Conservation (phyloP, 768 basidiomycete species). For the Leccinum fibrillosum region DNA sequence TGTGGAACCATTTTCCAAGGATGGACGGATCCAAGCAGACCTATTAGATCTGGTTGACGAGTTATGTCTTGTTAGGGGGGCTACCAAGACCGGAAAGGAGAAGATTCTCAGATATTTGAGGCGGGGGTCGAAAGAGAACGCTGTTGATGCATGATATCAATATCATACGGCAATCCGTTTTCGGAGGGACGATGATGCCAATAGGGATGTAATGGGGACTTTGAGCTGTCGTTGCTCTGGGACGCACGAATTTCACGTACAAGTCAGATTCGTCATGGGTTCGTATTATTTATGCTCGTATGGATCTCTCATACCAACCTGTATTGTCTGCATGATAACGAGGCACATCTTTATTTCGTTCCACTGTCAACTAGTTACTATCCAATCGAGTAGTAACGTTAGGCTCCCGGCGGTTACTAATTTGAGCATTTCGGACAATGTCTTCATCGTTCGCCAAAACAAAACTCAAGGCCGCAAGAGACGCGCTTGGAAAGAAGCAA, state of each 20-base stretch:
- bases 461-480: conserved; percentile 78
- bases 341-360: no score
- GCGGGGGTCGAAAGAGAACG: conserved; percentile 11
- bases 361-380: no score
- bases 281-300: conserved; percentile 1
- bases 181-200: background rate
- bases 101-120: conserved; percentile 16
- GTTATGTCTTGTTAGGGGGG: conserved; percentile 22
- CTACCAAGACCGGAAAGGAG: conserved; percentile 13
- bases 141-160: background rate
- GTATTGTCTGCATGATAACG: no score
- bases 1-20: conserved; percentile 7
- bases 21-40: background rate
- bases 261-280: background rate
- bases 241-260: no score
- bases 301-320: background rate
- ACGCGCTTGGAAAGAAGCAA: conserved; percentile 73
- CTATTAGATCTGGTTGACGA: conserved; percentile 18
- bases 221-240: background rate
- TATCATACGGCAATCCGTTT: background rate
- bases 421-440: conserved; percentile 14
- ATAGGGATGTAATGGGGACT: background rate
- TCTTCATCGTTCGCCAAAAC: conserved; percentile 51
- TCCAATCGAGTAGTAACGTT: no score
- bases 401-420: background rate